These are phyloP conservation scores for Curvularia sp. DNA, from an alignment of 2,329 filamentous ascomycete genomes.

Conservation along the genomic window DNA sequence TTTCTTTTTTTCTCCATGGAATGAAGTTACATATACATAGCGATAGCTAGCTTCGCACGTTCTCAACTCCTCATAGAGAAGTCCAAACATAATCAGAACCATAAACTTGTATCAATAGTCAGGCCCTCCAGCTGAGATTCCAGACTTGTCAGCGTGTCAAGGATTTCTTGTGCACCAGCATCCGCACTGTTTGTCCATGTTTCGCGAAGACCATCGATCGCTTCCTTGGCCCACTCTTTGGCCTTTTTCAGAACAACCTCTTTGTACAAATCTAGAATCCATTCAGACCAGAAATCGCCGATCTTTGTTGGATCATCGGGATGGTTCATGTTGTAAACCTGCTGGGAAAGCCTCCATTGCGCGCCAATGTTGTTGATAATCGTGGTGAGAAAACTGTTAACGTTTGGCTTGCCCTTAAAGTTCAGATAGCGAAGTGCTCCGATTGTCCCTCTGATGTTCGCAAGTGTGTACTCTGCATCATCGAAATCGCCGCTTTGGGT, in stretches of 20 bases:
- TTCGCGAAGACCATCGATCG: background rate
- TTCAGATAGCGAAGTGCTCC: no score
- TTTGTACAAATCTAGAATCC: constrained; percentile 4
- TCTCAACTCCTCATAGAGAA: no score
- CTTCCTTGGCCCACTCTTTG: background rate
- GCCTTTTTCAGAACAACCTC: background rate
- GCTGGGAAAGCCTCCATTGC: background rate
- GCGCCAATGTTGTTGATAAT: background rate
- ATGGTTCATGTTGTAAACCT: background rate
- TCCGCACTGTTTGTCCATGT: background rate
- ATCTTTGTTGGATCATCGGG: background rate
- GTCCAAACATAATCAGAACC: background rate
- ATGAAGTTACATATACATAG: no score
- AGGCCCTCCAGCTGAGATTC: background rate
- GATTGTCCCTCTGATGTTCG: no score
- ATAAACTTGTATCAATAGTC: background rate
- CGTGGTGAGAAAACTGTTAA: no score
- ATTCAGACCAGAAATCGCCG: background rate
- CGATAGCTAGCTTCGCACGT: no score
- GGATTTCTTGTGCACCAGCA: background rate
- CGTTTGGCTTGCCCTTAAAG: no score
- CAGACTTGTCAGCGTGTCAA: background rate
- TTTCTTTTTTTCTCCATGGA: no score
- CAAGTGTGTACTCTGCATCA: no score
- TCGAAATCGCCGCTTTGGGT: no score